Conservation (phyloP, 768 basidiomycete species). For the Macrolepiota fuliginosa region DNA sequence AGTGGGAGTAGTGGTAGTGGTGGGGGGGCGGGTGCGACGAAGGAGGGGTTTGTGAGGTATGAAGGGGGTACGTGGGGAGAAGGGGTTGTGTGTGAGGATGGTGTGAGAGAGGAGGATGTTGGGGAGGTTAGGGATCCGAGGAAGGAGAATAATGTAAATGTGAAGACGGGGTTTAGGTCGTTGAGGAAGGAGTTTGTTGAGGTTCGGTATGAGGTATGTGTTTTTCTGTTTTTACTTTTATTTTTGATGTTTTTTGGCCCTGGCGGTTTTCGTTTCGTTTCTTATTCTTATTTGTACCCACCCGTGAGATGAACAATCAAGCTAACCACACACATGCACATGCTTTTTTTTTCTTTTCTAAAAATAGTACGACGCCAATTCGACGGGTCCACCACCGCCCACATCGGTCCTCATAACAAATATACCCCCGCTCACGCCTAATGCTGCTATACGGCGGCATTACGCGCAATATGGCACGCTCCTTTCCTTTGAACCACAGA, state of each 20-base stretch:
- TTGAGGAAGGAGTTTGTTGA: conserved; percentile 37
- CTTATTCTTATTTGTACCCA: not conserved
- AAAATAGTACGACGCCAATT: conserved; percentile 70
- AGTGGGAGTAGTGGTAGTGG: no score
- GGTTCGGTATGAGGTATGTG: conserved; percentile 53
- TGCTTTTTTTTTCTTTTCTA: no score
- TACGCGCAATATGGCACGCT: conserved; percentile 65
- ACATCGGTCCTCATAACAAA: conserved; percentile 69
- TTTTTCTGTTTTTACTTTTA: not conserved
- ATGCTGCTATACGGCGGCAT: conserved; percentile 59
- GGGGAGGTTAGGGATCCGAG: conserved; percentile 53
- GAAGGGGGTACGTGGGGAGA: conserved; percentile 51
- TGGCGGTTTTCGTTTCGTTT: no score
- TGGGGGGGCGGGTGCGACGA: conserved; percentile 25
- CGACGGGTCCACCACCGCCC: conserved; percentile 70
- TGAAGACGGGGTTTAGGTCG: conserved; percentile 19
- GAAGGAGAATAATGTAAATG: conserved; percentile 35
- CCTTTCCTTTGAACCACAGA: conserved; percentile 68
- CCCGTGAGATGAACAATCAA: not conserved
- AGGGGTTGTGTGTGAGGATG: conserved; percentile 25
- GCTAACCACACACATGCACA: no score
- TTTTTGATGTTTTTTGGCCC: not conserved
- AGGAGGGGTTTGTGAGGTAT: conserved; percentile 51
- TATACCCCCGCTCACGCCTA: conserved; percentile 70
- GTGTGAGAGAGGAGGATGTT: conserved; percentile 31